Conservation (phyloP, 2,329 filamentous ascomycete species). For the Botrytis fragariae region DNA sequence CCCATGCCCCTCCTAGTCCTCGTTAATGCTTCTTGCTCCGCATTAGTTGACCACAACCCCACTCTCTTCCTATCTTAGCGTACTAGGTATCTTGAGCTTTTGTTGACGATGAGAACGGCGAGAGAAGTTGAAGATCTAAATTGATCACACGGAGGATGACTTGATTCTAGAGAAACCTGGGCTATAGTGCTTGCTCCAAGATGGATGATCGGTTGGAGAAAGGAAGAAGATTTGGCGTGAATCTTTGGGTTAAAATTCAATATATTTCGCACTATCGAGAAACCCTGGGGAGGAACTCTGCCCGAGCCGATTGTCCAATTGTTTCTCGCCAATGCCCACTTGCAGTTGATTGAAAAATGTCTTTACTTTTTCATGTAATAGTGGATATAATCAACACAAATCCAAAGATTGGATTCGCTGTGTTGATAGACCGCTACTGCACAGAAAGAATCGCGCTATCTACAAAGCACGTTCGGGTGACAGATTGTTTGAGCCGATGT, state of each 20-base stretch:
- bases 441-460: neutral
- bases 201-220: neutral
- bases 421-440: slow-evolving; percentile 15
- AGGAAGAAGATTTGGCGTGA: slow-evolving; percentile 2
- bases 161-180: neutral
- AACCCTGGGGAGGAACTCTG: neutral
- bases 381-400: neutral
- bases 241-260: neutral
- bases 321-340: neutral
- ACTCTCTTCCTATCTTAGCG: slow-evolving; percentile 18
- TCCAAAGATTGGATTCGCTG: neutral
- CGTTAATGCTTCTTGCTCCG: slow-evolving; percentile 13
- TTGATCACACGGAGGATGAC: neutral
- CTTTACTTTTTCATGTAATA: neutral
- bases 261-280: neutral
- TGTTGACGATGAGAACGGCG: neutral
- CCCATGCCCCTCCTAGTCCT: neutral
- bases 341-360: neutral
- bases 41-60: slow-evolving; percentile 6
- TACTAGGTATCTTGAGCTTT: neutral
- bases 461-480: neutral
- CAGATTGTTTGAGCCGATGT: slow-evolving; percentile 1
- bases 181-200: neutral
- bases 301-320: neutral
- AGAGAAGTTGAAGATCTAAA: neutral